Conservation (phyloP, 768 basidiomycete species). For the Amanita exitialis region DNA sequence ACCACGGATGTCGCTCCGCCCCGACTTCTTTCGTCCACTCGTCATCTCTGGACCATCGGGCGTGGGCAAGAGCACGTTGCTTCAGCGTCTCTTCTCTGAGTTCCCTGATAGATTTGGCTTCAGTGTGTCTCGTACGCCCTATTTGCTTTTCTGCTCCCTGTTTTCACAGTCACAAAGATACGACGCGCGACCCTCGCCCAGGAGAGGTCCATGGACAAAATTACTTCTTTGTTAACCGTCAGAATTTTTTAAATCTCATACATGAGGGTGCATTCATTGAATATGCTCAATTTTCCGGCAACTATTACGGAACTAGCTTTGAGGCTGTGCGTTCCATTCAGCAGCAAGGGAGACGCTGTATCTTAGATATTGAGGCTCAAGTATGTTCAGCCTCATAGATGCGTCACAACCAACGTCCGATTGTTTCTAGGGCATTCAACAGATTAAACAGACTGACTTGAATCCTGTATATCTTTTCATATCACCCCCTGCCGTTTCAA, state of each 20-base stretch:
- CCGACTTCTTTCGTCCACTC: conserved; percentile 58
- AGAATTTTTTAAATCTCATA: conserved; percentile 66
- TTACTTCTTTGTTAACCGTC: conserved; percentile 74
- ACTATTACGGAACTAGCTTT: conserved; percentile 88
- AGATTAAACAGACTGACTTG: conserved; percentile 76
- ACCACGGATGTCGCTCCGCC: conserved; percentile 11
- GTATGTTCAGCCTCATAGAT: conserved; percentile 27
- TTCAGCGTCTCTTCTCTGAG: conserved; percentile 70
- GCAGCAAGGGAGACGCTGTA: conserved; percentile 66
- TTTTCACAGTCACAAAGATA: conserved; percentile 44
- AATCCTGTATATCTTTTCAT: conserved; percentile 89
- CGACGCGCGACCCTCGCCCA: conserved; percentile 75
- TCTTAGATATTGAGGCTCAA: conserved; percentile 96
- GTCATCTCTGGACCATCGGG: conserved; percentile 89
- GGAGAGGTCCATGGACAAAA: conserved; percentile 77
- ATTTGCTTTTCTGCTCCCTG: conserved; percentile 7
- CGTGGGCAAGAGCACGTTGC: conserved; percentile 89
- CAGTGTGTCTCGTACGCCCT: conserved; percentile 71
- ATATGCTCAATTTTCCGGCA: conserved; percentile 87
- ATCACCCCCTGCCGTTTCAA: conserved; percentile 73
- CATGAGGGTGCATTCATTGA: conserved; percentile 78
- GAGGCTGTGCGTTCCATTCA: conserved; percentile 64
- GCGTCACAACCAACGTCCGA: conserved; percentile 1
- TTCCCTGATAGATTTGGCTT: conserved; percentile 85
- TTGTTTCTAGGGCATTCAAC: conserved; percentile 69